Percentiles rank a stretch among this genome's conserved stretches.
Evolutionary conservation across 129 eudicot species (phyloP).

Genomic region (Tanacetum coccineum): DNA sequence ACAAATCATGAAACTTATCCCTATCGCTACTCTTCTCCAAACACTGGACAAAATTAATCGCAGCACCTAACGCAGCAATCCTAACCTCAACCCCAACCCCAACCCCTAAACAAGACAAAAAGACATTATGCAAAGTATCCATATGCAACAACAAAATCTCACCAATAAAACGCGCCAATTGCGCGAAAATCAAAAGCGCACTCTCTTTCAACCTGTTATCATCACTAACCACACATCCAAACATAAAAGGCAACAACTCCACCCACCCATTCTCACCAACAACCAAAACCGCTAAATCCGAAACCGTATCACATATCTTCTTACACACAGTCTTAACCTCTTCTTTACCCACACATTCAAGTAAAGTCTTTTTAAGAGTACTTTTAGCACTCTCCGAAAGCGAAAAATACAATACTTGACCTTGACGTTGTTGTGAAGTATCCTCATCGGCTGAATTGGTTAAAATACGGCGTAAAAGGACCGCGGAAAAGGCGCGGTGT

Average conservation of each 20-base stretch:
- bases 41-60: constrained; percentile 79
- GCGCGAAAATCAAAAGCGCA: constrained; percentile 75
- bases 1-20: constrained; percentile 77
- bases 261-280: constrained; percentile 78
- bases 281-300: constrained; percentile 72
- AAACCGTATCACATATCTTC: constrained; percentile 81
- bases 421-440: not conserved
- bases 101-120: constrained; percentile 43
- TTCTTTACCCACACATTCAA: constrained; percentile 47
- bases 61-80: constrained; percentile 75
- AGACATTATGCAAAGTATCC: constrained; percentile 72
- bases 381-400: constrained; percentile 47
- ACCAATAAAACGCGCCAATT: constrained; percentile 78
- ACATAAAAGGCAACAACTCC: constrained; percentile 84
- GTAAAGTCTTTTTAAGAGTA: constrained; percentile 44
- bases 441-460: constrained; percentile 18
- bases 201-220: constrained; percentile 50
- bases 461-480: constrained; percentile 76
- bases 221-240: constrained; percentile 69
- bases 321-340: constrained; percentile 47
- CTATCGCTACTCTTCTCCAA: constrained; percentile 59
- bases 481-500: constrained; percentile 71
- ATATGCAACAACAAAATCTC: constrained; percentile 53
- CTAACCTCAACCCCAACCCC: constrained; percentile 58
- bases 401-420: constrained; percentile 47